Evolutionary conservation across 2,329 filamentous ascomycete species (phyloP).

Genomic region (Fusarium floridanum): DNA sequence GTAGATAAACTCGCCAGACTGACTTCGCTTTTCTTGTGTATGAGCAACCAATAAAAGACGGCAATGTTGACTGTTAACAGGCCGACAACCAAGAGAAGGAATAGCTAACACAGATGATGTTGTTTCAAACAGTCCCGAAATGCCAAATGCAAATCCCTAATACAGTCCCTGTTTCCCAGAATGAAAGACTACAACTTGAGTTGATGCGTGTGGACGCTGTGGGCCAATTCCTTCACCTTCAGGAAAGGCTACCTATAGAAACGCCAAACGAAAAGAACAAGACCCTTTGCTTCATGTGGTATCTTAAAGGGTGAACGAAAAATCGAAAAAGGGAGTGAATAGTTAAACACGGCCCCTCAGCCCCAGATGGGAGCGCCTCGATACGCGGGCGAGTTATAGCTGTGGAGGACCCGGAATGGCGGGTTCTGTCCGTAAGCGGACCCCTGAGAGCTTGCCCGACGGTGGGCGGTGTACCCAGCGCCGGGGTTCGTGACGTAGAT

Average conservation of each 20-base stretch:
- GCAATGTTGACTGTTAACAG: background rate
- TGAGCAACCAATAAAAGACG: background rate
- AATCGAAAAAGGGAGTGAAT: slow-evolving; percentile 4
- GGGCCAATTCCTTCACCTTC: slow-evolving; percentile 19
- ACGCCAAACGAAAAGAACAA: slow-evolving; percentile 25
- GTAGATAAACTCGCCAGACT: slow-evolving; percentile 4
- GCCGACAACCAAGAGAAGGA: slow-evolving; percentile 10
- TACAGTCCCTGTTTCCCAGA: slow-evolving; percentile 10
- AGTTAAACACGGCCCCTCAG: slow-evolving; percentile 40
- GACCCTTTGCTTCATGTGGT: slow-evolving; percentile 31
- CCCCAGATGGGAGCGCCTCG: slow-evolving; percentile 68
- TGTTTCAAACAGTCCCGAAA: slow-evolving; percentile 10
- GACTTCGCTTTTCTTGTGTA: slow-evolving; percentile 22
- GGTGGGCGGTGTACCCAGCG: slow-evolving; percentile 22
- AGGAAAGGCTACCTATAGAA: slow-evolving; percentile 36
- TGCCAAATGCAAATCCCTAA: slow-evolving; percentile 17
- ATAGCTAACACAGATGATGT: slow-evolving; percentile 18
- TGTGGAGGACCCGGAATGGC: slow-evolving; percentile 68
- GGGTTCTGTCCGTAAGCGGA: slow-evolving; percentile 39
- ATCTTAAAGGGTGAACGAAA: slow-evolving; percentile 32
- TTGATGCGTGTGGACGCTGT: slow-evolving; percentile 42
- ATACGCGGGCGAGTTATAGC: slow-evolving; percentile 71
- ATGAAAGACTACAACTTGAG: slow-evolving; percentile 30
- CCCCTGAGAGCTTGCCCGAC: slow-evolving; percentile 33
- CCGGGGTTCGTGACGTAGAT: slow-evolving; percentile 28